These are phyloP conservation scores for Rutidosis leptorrhynchoides DNA, from an alignment of 129 eudicot genomes.

Conservation along the genomic window DNA sequence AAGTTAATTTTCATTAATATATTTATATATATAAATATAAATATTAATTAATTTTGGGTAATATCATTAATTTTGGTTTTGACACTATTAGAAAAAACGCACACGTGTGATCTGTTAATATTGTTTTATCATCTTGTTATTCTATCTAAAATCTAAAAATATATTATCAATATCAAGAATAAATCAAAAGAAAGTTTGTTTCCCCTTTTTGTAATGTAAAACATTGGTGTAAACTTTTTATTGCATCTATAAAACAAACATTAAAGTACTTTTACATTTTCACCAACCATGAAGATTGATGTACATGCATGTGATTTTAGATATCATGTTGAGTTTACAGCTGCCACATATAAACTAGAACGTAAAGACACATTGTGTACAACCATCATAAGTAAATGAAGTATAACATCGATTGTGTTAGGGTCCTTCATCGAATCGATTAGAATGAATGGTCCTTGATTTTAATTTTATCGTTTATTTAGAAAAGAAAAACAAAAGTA, in stretches of 20 bases:
- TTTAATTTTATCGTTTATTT: too few relatives aligned
- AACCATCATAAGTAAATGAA: neutral
- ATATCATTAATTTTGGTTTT: too few relatives aligned
- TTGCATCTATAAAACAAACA: neutral
- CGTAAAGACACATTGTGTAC: neutral
- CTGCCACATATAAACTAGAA: neutral
- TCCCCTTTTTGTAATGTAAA: too few relatives aligned
- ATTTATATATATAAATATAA: too few relatives aligned
- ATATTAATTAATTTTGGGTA: too few relatives aligned
- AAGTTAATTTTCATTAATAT: too few relatives aligned
- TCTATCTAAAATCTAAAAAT: neutral
- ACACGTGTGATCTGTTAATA: neutral
- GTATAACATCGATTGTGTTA: too few relatives aligned
- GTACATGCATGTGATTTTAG: neutral
- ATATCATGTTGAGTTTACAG: neutral
- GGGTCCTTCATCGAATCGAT: too few relatives aligned
- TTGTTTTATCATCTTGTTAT: neutral
- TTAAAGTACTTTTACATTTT: neutral
- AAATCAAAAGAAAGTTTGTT: too few relatives aligned
- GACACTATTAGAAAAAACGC: neutral
- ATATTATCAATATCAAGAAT: too few relatives aligned
- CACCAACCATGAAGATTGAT: neutral
- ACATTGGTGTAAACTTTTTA: neutral
- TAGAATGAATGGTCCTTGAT: too few relatives aligned
- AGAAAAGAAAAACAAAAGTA: too few relatives aligned